Evolutionary conservation across 768 basidiomycete genomes (phyloP), one percentile per base, ranked within the genome.

Genomic region (Thelephora ganbajun): DNA sequence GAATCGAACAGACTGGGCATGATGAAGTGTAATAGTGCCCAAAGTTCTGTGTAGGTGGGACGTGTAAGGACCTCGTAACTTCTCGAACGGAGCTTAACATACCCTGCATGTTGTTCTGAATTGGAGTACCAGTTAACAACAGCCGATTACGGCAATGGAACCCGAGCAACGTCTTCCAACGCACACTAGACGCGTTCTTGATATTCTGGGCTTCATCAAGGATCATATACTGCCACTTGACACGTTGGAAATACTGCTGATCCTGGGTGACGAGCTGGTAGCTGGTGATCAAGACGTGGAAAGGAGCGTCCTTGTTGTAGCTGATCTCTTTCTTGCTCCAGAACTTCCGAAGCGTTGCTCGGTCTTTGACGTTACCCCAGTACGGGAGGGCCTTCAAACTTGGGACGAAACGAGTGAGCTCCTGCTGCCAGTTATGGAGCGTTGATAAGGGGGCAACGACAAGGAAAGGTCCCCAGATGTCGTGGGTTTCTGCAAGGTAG

Each of bases 81-180:
- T 22, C 3, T 14, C 9, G 3, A 22, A n/a, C 12, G 36, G 13
- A 13, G 11, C 5, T 19, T 34, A 18, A 51, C 73, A 55, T 50
- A 89, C 93, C 92, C 71, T 98, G 94, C 96, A 99, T 98, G 18
- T 88, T 92, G 63, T 99, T 99, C 62, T 99, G 96, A 50, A 99
- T 97, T 1, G 96, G 96, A 22, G 96, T 99, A 46, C 96, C 96
- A 1, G 96, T 99, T 35, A 99, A 70, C 13, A 99, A 73, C 5
- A 99, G 71, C 39, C 96, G 77, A 65, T 99, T 99, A 47, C 96
- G 78, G 59, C 94, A 98, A 30, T 92, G 89, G 63, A 98, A 91
- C 14, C 90, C 86, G 42, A 99, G 77, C 14, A 98, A 69, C 1
- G 93, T 94, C 65, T 97, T 98, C 96, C 96, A 99, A 37, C 96